A percentile compares a stretch with the other conserved stretches of the same genome.
Conservation (phyloP, 192 early-diverging fungal genomes). For the Spizellomyces sp. region DNA sequence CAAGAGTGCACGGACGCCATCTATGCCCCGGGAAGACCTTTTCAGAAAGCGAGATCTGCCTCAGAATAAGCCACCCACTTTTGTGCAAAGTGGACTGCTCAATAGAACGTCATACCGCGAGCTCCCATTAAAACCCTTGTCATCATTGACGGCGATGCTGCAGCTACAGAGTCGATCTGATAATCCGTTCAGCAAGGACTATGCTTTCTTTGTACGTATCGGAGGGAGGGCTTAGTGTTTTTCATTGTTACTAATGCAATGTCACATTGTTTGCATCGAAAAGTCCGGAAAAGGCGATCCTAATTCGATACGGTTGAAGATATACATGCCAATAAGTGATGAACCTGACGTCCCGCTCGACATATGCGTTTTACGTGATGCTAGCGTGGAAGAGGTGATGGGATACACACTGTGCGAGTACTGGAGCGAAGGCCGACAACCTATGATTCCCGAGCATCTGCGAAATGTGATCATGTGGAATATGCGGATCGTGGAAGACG, state of each 20-base stretch:
- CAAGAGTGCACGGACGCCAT: not conserved
- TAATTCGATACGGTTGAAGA: slow-evolving; percentile 41
- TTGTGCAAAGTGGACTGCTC: not conserved
- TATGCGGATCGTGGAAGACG: slow-evolving; percentile 91
- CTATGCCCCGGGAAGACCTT: not conserved
- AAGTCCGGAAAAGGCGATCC: slow-evolving; percentile 50
- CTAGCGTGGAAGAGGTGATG: slow-evolving; percentile 91
- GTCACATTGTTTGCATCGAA: not conserved
- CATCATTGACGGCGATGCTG: slow-evolving; percentile 40
- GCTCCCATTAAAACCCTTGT: slow-evolving; percentile 25
- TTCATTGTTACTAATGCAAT: not conserved
- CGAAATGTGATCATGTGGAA: slow-evolving; percentile 81
- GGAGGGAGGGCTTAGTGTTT: not conserved
- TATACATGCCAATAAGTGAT: slow-evolving; percentile 41
- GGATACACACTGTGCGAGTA: slow-evolving; percentile 91
- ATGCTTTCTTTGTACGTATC: slow-evolving; percentile 42
- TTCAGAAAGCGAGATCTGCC: not conserved
- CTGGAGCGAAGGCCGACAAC: slow-evolving; percentile 66
- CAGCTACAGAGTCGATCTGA: slow-evolving; percentile 39
- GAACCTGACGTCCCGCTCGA: slow-evolving; percentile 47
- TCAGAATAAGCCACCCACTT: not conserved
- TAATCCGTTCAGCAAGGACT: slow-evolving; percentile 50
- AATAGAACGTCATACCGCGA: not conserved
- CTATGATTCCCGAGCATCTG: slow-evolving; percentile 62
- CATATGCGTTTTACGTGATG: slow-evolving; percentile 74